Evolutionary conservation across 2,329 filamentous ascomycete species (phyloP).

Genomic region (Venturia nashicola): DNA sequence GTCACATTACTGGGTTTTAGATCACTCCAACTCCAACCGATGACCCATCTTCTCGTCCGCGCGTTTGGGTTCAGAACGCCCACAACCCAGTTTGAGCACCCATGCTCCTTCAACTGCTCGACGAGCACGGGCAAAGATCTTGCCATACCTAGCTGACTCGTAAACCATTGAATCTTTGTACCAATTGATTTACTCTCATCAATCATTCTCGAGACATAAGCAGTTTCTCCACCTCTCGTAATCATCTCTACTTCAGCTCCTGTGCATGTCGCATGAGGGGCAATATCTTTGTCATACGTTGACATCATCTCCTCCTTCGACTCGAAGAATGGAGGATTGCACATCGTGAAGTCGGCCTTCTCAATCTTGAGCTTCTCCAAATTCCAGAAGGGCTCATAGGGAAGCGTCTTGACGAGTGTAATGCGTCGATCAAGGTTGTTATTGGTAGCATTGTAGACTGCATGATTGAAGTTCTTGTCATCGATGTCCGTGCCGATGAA

Average conservation of each 20-base stretch:
- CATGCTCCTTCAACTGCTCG: conserved; percentile 41
- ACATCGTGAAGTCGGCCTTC: conserved; percentile 73
- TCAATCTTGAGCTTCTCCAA: conserved; percentile 40
- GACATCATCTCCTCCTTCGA: conserved; percentile 55
- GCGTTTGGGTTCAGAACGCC: conserved; percentile 66
- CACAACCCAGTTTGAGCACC: conserved; percentile 68
- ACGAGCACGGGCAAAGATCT: conserved; percentile 53
- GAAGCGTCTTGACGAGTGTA: conserved; percentile 51
- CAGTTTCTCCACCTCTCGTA: conserved; percentile 61
- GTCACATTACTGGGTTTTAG: conserved; percentile 48
- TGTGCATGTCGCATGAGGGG: conserved; percentile 61
- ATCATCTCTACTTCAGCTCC: conserved; percentile 81
- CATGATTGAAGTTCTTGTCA: conserved; percentile 51
- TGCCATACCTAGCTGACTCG: conserved; percentile 77
- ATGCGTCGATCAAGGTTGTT: conserved; percentile 58
- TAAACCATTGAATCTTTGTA: conserved; percentile 70
- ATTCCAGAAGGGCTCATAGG: conserved; percentile 17
- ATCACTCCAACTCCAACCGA: conserved; percentile 74
- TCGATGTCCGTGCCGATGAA: conserved; percentile 57
- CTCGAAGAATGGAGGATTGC: conserved; percentile 90
- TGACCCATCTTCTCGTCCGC: conserved; percentile 72
- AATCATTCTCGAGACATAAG: conserved; percentile 61
- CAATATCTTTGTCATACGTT: conserved; percentile 50
- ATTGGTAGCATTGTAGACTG: conserved; percentile 50
- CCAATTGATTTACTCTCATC: conserved; percentile 49